Conservation (phyloP, 345 rosid species). For the Chamaenerion angustifolium region DNA sequence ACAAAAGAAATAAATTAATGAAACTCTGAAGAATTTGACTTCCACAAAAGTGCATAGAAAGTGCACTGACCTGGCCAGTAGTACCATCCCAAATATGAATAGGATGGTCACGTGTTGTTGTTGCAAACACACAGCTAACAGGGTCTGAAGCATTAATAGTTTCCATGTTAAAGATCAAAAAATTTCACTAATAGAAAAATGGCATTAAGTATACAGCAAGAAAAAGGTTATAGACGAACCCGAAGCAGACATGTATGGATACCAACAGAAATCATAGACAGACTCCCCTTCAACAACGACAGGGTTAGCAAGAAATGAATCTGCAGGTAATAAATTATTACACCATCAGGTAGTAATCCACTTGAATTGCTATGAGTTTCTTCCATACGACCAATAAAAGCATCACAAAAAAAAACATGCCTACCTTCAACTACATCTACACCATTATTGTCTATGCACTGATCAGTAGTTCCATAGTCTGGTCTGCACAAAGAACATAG, state of each 20-base stretch:
- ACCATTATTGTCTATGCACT: conserved; percentile 11
- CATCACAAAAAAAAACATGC: neutral
- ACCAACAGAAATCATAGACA: conserved; percentile 91
- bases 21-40: neutral
- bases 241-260: conserved; percentile 82
- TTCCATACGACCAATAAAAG: neutral
- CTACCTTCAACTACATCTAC: conserved; percentile 29
- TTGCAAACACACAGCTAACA: conserved; percentile 75
- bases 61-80: conserved; percentile 65
- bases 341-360: neutral
- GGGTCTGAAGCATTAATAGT: conserved; percentile 43
- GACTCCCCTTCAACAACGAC: conserved; percentile 79
- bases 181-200: neutral
- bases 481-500: conserved; percentile 26
- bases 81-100: conserved; percentile 97
- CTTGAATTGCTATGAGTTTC: neutral
- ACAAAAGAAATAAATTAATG: neutral
- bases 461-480: conserved; percentile 17
- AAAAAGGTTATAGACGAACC: conserved; percentile 22
- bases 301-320: conserved; percentile 55
- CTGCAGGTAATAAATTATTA: conserved; percentile 22
- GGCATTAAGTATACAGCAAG: neutral
- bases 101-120: conserved; percentile 84
- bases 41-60: too few species aligned
- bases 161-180: neutral